Conservation (phyloP, 2,329 filamentous ascomycete genomes). For the Epichloe coenophiala region DNA sequence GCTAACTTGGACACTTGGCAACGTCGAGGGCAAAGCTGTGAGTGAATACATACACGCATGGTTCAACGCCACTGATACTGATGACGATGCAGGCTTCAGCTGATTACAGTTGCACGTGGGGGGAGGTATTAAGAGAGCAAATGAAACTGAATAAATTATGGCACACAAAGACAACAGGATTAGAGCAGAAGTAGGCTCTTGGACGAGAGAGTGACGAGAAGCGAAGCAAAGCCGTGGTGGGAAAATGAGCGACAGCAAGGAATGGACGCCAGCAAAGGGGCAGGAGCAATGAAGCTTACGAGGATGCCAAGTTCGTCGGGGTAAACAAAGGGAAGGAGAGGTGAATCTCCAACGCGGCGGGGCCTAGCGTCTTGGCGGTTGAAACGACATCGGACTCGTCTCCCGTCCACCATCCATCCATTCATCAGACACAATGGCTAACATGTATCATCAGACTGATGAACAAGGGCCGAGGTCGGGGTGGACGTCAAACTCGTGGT, state of each 20-base stretch:
- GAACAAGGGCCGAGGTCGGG: no score
- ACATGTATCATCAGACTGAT: no score
- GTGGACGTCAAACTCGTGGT: no score
- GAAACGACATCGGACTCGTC: no score
- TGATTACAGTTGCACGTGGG: not conserved
- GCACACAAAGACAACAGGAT: not conserved
- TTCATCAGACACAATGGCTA: no score
- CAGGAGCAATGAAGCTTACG: not conserved
- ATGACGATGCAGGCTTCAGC: not conserved
- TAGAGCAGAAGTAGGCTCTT: not conserved
- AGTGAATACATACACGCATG: constrained; percentile 10
- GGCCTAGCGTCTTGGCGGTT: no score
- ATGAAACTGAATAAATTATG: not conserved
- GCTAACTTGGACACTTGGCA: not conserved
- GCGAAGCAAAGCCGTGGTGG: constrained; percentile 6
- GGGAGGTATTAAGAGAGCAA: not conserved
- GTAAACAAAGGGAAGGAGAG: not conserved
- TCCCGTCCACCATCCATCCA: no score
- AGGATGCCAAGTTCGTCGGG: not conserved
- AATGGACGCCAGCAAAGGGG: constrained; percentile 1
- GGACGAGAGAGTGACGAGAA: constrained; percentile 11
- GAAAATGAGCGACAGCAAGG: not conserved
- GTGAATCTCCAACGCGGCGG: not conserved
- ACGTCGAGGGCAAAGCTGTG: not conserved
- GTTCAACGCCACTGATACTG: not conserved